Evolutionary conservation across 2,329 filamentous ascomycete species (phyloP).

Genomic region (Penicillium crustosum): DNA sequence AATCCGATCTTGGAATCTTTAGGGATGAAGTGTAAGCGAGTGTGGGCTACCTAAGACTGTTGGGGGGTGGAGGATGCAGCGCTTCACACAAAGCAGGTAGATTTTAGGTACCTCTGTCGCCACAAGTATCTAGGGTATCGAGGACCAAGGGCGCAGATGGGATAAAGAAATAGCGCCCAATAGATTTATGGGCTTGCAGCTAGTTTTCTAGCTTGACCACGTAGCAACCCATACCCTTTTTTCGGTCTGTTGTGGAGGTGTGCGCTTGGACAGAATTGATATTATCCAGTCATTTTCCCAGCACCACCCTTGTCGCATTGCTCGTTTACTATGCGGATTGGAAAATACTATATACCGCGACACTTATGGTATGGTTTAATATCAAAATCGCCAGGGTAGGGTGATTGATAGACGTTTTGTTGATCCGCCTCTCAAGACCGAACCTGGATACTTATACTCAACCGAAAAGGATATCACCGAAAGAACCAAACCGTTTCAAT

Average conservation of each 20-base stretch:
- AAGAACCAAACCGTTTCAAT: neutral
- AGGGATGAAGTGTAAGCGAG: neutral
- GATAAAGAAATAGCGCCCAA: conserved; percentile 11
- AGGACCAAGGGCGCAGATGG: neutral
- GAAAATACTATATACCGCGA: conserved; percentile 13
- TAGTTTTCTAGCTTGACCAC: conserved; percentile 12
- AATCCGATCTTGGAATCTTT: neutral
- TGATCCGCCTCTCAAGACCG: neutral
- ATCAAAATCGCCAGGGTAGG: conserved; percentile 9
- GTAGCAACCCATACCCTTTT: conserved; percentile 8
- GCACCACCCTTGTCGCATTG: conserved; percentile 23
- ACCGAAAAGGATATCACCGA: neutral
- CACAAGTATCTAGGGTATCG: neutral
- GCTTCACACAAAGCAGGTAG: conserved; percentile 4
- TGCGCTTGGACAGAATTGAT: conserved; percentile 8
- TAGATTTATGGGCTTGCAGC: conserved; percentile 10
- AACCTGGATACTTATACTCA: neutral
- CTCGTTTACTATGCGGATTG: conserved; percentile 1
- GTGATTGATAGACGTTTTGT: neutral
- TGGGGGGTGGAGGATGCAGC: neutral
- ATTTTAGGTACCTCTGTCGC: conserved; percentile 5
- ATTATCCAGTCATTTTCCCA: conserved; percentile 8
- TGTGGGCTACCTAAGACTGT: neutral
- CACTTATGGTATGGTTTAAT: conserved; percentile 7
- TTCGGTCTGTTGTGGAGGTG: conserved; percentile 8